Percentiles rank a stretch among this genome's conserved stretches.
phyloP scores from a whole-genome alignment of 2,329 filamentous ascomycete genomes.

The Lecanicillium sp. region DNA sequence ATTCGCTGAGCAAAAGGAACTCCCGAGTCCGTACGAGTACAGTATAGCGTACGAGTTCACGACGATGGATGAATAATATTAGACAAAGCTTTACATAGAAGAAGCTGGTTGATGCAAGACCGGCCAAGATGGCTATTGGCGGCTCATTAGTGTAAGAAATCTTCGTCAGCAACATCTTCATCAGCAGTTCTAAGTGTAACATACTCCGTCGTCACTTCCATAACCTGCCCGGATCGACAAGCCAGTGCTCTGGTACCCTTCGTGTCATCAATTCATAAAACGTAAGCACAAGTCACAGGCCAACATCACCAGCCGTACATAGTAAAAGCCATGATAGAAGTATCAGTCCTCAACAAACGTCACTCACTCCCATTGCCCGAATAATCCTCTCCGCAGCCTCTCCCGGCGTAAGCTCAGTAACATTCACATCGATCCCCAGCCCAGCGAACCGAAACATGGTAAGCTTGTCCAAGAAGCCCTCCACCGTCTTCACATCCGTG shows the following conservation, averaged over 20 bases:
- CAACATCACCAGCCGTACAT: background rate
- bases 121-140: background rate
- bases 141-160: too few species aligned
- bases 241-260: background rate
- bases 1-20: too few species aligned
- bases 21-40: too few species aligned
- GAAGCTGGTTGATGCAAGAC: background rate
- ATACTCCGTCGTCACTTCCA: too few species aligned
- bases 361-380: conserved; percentile 1
- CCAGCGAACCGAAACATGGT: conserved; percentile 16
- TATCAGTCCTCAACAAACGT: too few species aligned
- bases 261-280: conserved; percentile 6
- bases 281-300: background rate
- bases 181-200: too few species aligned
- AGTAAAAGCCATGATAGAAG: conserved; percentile 5
- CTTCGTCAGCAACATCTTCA: too few species aligned
- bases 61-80: too few species aligned
- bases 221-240: too few species aligned
- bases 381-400: conserved; percentile 14
- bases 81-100: too few species aligned
- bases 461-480: conserved; percentile 12
- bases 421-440: conserved; percentile 14
- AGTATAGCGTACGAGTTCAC: too few species aligned
- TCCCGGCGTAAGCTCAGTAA: conserved; percentile 15
- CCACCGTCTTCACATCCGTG: conserved; percentile 13